phyloP scores from a whole-genome alignment of 768 basidiomycete species.

The Pleurotus ostreatus region DNA sequence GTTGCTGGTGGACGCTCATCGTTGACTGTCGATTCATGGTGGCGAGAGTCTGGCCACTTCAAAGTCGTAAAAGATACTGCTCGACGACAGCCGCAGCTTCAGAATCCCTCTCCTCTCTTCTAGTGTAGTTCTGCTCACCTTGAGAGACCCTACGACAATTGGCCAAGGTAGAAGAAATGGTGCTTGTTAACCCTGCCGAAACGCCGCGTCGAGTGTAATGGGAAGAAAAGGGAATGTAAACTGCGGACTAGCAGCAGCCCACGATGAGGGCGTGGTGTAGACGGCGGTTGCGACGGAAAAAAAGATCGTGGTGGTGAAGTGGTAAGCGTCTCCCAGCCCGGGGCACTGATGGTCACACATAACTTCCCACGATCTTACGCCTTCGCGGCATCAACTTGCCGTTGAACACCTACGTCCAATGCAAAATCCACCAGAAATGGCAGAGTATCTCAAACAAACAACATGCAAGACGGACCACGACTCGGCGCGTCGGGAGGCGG shows the following conservation, averaged over 20 bases:
- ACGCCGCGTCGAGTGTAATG: not conserved
- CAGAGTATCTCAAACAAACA: too few species aligned
- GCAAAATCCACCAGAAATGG: too few species aligned
- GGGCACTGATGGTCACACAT: too few species aligned
- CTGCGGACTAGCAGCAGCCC: conserved; percentile 10
- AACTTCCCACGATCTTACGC: too few species aligned
- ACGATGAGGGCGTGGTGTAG: not conserved
- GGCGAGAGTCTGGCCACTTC: not conserved
- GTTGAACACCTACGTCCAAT: too few species aligned
- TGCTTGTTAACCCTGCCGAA: not conserved
- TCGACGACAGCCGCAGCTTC: not conserved
- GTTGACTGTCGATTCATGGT: conserved; percentile 19
- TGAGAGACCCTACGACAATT: not conserved
- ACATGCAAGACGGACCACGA: too few species aligned
- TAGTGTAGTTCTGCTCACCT: not conserved
- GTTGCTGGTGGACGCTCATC: conserved; percentile 57
- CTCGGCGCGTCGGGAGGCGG: too few species aligned
- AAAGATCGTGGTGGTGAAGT: conserved; percentile 1
- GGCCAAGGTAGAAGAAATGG: not conserved
- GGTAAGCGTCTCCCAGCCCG: not conserved
- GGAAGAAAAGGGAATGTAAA: conserved; percentile 7
- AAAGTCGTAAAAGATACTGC: not conserved
- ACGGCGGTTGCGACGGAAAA: conserved; percentile 10
- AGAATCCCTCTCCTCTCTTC: not conserved
- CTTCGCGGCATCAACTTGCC: too few species aligned